Percentiles rank a stretch among this genome's conserved stretches.
These are phyloP conservation scores for Nakazawaea ishiwadae DNA, from an alignment of 805 yeast species.

Conservation along the genomic window DNA sequence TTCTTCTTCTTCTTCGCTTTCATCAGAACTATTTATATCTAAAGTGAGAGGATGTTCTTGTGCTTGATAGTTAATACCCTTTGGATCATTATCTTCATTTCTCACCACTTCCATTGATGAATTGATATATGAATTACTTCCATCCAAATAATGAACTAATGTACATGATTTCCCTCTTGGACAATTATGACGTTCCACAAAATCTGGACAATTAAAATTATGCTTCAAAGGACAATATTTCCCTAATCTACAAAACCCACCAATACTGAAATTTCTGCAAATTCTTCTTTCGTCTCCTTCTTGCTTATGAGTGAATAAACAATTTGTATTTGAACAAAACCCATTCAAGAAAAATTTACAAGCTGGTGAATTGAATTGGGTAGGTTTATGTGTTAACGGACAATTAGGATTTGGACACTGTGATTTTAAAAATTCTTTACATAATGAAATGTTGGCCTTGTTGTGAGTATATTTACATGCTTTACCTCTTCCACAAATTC, in stretches of 20 bases:
- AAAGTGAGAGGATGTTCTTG: constrained; percentile 5
- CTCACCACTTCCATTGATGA: constrained; percentile 15
- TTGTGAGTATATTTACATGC: constrained; percentile 54
- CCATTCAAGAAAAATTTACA: constrained; percentile 50
- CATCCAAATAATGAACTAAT: constrained; percentile 39
- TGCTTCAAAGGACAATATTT: constrained; percentile 52
- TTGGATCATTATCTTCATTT: constrained; percentile 26
- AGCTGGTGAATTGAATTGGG: constrained; percentile 55
- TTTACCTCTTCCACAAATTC: constrained; percentile 47
- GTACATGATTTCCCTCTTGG: constrained; percentile 46
- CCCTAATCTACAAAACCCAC: constrained; percentile 68
- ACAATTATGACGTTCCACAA: constrained; percentile 57
- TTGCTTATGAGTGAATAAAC: constrained; percentile 47
- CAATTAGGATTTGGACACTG: constrained; percentile 47
- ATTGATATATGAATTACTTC: constrained; percentile 5
- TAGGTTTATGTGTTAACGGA: constrained; percentile 49
- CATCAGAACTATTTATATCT: constrained; percentile 13
- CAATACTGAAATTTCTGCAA: constrained; percentile 64
- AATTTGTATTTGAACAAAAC: constrained; percentile 41
- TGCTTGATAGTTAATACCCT: constrained; percentile 9
- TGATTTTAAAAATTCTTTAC: constrained; percentile 43
- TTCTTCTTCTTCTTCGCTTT: constrained; percentile 13
- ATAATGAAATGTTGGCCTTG: constrained; percentile 45
- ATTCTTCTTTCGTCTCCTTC: constrained; percentile 29
- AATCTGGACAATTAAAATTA: constrained; percentile 65